Conservation (phyloP, 352 stramenopile species). For the Phytophthora idaei region DNA sequence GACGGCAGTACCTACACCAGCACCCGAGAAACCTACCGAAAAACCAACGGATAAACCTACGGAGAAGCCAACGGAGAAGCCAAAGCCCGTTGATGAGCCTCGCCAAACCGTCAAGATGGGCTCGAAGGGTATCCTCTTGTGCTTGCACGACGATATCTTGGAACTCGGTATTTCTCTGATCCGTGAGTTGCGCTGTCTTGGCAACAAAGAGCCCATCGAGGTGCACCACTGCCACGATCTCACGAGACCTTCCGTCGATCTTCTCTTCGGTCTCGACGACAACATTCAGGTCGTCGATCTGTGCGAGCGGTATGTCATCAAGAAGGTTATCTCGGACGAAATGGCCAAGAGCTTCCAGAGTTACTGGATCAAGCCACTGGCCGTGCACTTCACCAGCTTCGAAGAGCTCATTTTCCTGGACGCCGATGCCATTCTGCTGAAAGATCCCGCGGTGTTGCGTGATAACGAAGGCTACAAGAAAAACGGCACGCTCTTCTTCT, state of each 20-base stretch:
- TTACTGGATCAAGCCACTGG: slow-evolving; percentile 58
- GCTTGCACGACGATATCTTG: slow-evolving; percentile 47
- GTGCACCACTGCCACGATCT: slow-evolving; percentile 62
- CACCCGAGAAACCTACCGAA: background rate
- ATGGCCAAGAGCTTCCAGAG: slow-evolving; percentile 44
- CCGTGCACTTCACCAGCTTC: slow-evolving; percentile 51
- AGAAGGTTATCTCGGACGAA: slow-evolving; percentile 33
- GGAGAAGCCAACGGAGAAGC: slow-evolving; percentile 21
- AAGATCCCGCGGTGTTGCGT: slow-evolving; percentile 37
- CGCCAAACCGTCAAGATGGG: slow-evolving; percentile 37
- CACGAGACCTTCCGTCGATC: slow-evolving; percentile 34
- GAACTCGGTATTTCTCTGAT: slow-evolving; percentile 56
- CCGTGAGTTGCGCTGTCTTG: slow-evolving; percentile 53
- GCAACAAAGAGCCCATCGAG: slow-evolving; percentile 57
- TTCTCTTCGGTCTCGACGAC: slow-evolving; percentile 42
- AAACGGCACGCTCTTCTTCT: slow-evolving; percentile 49
- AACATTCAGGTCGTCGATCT: slow-evolving; percentile 56
- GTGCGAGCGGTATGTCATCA: slow-evolving; percentile 36
- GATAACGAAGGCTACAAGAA: slow-evolving; percentile 48
- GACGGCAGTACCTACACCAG: background rate
- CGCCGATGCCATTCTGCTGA: slow-evolving; percentile 47
- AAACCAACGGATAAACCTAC: slow-evolving; percentile 13
- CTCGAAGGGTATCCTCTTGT: slow-evolving; percentile 50
- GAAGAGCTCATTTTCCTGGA: slow-evolving; percentile 60
- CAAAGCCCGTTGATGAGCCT: slow-evolving; percentile 27